phyloP scores from a whole-genome alignment of 2,329 filamentous ascomycete species.

The Alternaria tenuissima region DNA sequence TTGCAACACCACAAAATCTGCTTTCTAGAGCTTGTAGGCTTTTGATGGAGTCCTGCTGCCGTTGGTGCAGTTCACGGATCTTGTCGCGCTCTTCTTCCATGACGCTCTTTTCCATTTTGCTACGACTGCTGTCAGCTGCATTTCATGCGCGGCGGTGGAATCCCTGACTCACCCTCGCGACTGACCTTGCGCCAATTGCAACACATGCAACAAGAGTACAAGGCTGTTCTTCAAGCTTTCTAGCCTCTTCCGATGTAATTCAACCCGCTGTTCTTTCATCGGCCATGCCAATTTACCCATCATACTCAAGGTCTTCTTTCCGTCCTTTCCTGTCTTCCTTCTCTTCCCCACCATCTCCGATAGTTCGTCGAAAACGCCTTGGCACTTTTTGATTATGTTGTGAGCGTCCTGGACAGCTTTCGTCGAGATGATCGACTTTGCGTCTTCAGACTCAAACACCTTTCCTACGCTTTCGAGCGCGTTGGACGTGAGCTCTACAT shows the following conservation, averaged over 20 bases:
- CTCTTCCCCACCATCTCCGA: constrained; percentile 33
- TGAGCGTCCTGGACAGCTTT: constrained; percentile 35
- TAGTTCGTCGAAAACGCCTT: constrained; percentile 37
- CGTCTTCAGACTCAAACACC: constrained; percentile 28
- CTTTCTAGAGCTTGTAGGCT: constrained; percentile 31
- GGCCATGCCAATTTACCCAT: constrained; percentile 35
- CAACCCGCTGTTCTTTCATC: constrained; percentile 35
- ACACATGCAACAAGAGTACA: constrained; percentile 35
- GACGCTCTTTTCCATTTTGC: constrained; percentile 23
- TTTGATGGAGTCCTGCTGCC: constrained; percentile 36
- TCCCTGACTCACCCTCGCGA: constrained; percentile 21
- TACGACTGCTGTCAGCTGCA: constrained; percentile 8
- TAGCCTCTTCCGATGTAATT: constrained; percentile 32
- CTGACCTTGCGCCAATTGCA: constrained; percentile 36
- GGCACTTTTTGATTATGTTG: constrained; percentile 35
- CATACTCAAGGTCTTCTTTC: constrained; percentile 22
- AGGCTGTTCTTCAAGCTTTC: constrained; percentile 42
- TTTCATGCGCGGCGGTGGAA: background rate
- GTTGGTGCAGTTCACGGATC: constrained; percentile 37
- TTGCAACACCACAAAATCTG: constrained; percentile 23
- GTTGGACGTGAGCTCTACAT: constrained; percentile 37
- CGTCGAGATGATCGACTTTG: constrained; percentile 24
- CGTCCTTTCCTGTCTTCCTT: constrained; percentile 23
- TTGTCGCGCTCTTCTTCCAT: constrained; percentile 35
- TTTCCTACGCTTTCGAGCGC: constrained; percentile 34